These are phyloP conservation scores for Proliferodiscus dingleyae DNA, from an alignment of 2,329 filamentous ascomycete genomes.

Conservation along the genomic window DNA sequence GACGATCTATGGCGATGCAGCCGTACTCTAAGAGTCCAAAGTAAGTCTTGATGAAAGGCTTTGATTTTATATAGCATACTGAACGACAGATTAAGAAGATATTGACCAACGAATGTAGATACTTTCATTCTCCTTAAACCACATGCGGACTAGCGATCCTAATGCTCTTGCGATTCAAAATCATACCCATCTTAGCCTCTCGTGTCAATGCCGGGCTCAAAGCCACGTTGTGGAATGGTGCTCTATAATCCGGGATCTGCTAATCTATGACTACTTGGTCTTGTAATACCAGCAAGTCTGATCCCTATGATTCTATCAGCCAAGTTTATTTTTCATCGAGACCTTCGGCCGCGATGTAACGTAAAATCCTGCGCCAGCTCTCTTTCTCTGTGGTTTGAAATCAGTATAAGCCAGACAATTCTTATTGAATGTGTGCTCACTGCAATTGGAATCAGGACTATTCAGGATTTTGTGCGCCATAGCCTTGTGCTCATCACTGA, in stretches of 20 bases:
- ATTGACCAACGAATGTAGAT: not conserved
- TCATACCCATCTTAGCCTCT: not conserved
- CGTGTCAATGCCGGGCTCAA: no score
- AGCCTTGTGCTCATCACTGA: slow-evolving; percentile 10
- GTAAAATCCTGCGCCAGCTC: slow-evolving; percentile 6
- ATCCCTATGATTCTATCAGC: not conserved
- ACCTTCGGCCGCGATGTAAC: not conserved
- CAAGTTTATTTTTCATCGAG: no score
- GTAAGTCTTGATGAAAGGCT: slow-evolving; percentile 1
- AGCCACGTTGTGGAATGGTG: no score
- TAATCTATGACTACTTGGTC: no score
- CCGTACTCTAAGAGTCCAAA: not conserved
- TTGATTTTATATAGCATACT: not conserved
- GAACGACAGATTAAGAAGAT: not conserved
- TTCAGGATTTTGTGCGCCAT: slow-evolving; percentile 4
- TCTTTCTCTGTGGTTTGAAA: slow-evolving; percentile 5
- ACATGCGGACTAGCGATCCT: not conserved
- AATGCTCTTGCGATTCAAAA: not conserved
- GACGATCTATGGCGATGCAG: no score
- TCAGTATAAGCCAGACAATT: no score
- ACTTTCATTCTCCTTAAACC: not conserved
- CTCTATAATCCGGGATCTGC: no score
- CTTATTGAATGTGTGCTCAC: no score
- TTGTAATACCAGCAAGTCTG: not conserved
- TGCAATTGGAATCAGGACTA: no score